Percentiles rank a stretch among this genome's conserved stretches.
Conservation (phyloP, 1,139 yeast species). For the Casaregolazyma suthepensis region DNA sequence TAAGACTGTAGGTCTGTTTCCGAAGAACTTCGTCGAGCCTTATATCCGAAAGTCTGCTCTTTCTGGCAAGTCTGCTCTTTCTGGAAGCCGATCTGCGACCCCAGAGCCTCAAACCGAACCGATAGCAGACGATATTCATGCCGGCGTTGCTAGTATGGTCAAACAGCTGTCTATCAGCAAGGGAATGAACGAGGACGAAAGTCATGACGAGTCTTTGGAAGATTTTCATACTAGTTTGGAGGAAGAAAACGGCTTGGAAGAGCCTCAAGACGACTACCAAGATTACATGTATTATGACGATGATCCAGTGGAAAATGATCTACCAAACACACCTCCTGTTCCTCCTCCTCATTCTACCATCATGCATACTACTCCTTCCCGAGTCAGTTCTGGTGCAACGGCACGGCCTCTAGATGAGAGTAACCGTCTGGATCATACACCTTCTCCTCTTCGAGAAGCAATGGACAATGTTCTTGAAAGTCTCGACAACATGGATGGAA, state of each 20-base stretch:
- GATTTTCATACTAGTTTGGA: constrained; percentile 5
- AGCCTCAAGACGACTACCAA: constrained; percentile 7
- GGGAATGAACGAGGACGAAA: neutral
- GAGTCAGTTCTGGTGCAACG: constrained; percentile 4
- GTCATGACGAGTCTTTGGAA: constrained; percentile 6
- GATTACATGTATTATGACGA: constrained; percentile 2
- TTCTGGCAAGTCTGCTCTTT: constrained; percentile 1
- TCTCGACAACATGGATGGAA: constrained; percentile 26
- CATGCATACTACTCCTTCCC: constrained; percentile 1
- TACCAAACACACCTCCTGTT: constrained; percentile 24
- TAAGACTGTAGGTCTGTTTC: constrained; percentile 79
- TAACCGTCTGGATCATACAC: constrained; percentile 38
- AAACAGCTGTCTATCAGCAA: constrained; percentile 7
- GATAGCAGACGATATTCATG: constrained; percentile 1
- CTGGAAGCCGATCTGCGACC: no score
- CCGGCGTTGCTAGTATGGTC: constrained; percentile 7
- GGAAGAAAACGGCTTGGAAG: constrained; percentile 10
- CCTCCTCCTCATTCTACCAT: constrained; percentile 28
- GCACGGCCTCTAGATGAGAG: neutral
- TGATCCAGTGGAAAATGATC: constrained; percentile 10
- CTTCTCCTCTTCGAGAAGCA: constrained; percentile 43
- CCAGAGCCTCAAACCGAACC: neutral
- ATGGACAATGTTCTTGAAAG: constrained; percentile 33
- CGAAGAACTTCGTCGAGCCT: constrained; percentile 75
- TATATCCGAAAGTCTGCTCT: constrained; percentile 24